These are phyloP conservation scores for Didymella lethalis DNA, from an alignment of 2,329 filamentous ascomycete genomes.

Conservation along the genomic window DNA sequence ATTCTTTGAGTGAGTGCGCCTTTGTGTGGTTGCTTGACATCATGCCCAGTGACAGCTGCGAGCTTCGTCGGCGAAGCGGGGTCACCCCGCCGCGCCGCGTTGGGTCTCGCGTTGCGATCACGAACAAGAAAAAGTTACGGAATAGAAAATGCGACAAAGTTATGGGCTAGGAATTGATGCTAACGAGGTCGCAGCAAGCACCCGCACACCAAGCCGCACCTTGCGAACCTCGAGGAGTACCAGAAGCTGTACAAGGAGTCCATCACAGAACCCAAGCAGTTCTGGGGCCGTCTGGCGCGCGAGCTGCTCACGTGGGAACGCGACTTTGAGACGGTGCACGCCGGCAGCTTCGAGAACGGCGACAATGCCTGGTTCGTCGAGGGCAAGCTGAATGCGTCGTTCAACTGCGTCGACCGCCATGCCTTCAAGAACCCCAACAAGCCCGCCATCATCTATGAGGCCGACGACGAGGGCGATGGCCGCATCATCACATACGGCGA, in stretches of 20 bases:
- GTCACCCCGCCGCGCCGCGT: conserved; percentile 44
- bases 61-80: conserved; percentile 37
- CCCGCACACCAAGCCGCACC: conserved; percentile 64
- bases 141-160: not conserved
- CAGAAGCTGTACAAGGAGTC: conserved; percentile 77
- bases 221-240: conserved; percentile 68
- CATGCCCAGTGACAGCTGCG: conserved; percentile 26
- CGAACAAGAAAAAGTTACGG: conserved; percentile 7
- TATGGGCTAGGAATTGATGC: not conserved
- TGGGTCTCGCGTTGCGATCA: conserved; percentile 3
- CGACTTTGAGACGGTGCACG: conserved; percentile 89
- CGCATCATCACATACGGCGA: conserved; percentile 92
- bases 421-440: conserved; percentile 93
- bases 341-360: conserved; percentile 77
- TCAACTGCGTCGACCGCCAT: conserved; percentile 97
- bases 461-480: conserved; percentile 86
- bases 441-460: conserved; percentile 98
- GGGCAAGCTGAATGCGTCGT: conserved; percentile 91
- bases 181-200: conserved; percentile 60
- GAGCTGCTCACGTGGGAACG: conserved; percentile 89
- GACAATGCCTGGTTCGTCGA: conserved; percentile 96
- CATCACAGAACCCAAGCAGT: conserved; percentile 85
- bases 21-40: conserved; percentile 31
- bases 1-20: conserved; percentile 50
- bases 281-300: conserved; percentile 86